Evolutionary conservation across 2,329 filamentous ascomycete genomes (phyloP), one percentile per base, ranked within the genome.

Genomic region (Penicillium sp.): DNA sequence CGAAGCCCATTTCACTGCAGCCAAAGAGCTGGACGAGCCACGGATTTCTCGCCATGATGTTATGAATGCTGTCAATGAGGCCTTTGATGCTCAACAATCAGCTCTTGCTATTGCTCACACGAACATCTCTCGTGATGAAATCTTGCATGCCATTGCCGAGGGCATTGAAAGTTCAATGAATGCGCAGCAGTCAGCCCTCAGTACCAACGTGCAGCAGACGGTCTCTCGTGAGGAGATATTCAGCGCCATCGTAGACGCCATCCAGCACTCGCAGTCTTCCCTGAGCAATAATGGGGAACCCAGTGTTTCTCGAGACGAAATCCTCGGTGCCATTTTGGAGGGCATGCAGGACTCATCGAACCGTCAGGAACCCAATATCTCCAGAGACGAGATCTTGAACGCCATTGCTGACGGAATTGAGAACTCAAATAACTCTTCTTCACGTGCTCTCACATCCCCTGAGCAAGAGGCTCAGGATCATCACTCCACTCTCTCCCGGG

Each of bases 231-330:
- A 82, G 11, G 76, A 81, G 41, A 75, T 87, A 5, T 72, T 83
- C 39, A 81, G 83, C 49, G 81, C 83, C 8, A 81, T 87, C 49
- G 80, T 79, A 60, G 79, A 84, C 58, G 82, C 81, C 7, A 74
- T 87, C 9, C 76, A 78, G 27, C 67, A 67, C 21, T 60, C 60
- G n/a, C 29, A 13, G 3, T n/a, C 56, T 41, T 55, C 56, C 21
- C 10, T 34, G 2, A 9, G 21, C 36, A 47, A 23, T 5, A 23
- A 40, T 6, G 41, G 23, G 11, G 19, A 53, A 15, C 34, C 47
- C 25, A 25, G 10, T 13, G 21, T 56, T 21, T 53, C 54, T 21
- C 49, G 49, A 21, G 54, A 56, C 5, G 54, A 56, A 13, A 45
- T 56, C 16, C 29, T 56, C 2, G 29, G 54, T 29, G 36, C 54